These are phyloP conservation scores for Mucor circinelloides DNA, from an alignment of 371 early-diverging fungal species.

Conservation along the genomic window DNA sequence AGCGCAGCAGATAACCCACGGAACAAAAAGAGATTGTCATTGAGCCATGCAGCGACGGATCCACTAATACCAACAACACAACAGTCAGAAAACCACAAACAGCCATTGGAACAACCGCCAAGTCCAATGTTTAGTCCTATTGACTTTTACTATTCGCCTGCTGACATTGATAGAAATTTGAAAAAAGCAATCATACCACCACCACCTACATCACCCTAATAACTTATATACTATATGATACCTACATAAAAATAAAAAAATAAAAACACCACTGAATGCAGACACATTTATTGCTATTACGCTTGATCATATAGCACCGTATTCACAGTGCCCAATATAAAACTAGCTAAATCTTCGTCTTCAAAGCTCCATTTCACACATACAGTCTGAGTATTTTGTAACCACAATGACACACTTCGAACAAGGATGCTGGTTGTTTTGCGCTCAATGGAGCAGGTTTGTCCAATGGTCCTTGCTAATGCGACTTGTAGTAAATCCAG, in stretches of 20 bases:
- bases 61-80: neutral
- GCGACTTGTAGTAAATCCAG: constrained; percentile 25
- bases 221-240: neutral
- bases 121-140: constrained; percentile 17
- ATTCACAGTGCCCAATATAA: constrained; percentile 28
- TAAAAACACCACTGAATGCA: too few species aligned
- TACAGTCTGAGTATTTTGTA: constrained; percentile 8
- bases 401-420: constrained; percentile 22
- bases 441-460: constrained; percentile 13
- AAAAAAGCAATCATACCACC: neutral
- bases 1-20: neutral
- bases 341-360: constrained; percentile 34
- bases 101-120: neutral
- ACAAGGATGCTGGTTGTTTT: neutral
- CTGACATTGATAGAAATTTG: constrained; percentile 1
- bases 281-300: too few species aligned
- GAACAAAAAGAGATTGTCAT: neutral
- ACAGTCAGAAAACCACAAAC: neutral
- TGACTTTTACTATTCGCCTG: constrained; percentile 16
- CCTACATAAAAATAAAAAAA: too few species aligned
- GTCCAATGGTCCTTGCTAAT: constrained; percentile 14
- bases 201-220: neutral
- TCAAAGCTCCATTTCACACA: constrained; percentile 29
- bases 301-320: constrained; percentile 15
- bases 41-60: neutral